phyloP scores from a whole-genome alignment of 331 rosid species.

The Acacia pycnantha region DNA sequence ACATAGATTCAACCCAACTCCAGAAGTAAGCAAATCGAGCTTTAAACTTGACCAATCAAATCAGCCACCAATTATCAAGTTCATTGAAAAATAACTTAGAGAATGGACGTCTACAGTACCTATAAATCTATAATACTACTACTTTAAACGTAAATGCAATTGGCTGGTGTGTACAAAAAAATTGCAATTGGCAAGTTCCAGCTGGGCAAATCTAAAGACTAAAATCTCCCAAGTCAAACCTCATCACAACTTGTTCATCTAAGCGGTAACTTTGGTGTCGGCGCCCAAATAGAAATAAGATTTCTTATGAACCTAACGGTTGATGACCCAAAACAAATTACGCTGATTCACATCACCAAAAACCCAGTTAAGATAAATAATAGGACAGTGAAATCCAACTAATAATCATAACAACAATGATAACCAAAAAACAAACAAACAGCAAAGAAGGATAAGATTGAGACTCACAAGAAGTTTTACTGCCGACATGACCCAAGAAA shows the following conservation, averaged over 20 bases:
- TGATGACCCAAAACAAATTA: not conserved
- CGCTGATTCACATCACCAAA: not conserved
- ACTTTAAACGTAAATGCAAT: not conserved
- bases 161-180: too few species aligned
- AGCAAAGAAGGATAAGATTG: not conserved
- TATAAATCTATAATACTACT: not conserved
- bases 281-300: not conserved
- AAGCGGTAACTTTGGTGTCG: not conserved
- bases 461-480: constrained; percentile 10
- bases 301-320: not conserved
- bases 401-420: not conserved
- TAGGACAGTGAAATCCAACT: not conserved
- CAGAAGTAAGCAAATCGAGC: constrained; percentile 9
- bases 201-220: not conserved
- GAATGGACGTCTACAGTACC: constrained; percentile 7
- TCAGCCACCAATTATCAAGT: constrained; percentile 1
- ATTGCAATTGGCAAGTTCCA: not conserved
- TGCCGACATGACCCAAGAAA: constrained; percentile 40
- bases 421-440: not conserved
- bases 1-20: not conserved
- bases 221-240: not conserved
- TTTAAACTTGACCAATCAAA: constrained; percentile 9
- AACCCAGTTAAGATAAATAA: not conserved
- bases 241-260: not conserved
- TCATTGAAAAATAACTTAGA: constrained; percentile 1